A percentile compares a stretch with the other conserved stretches of the same genome.
Evolutionary conservation across 1,284 basidiomycete species (phyloP).

Genomic region (Cutaneotrichosporon cavernicola): DNA sequence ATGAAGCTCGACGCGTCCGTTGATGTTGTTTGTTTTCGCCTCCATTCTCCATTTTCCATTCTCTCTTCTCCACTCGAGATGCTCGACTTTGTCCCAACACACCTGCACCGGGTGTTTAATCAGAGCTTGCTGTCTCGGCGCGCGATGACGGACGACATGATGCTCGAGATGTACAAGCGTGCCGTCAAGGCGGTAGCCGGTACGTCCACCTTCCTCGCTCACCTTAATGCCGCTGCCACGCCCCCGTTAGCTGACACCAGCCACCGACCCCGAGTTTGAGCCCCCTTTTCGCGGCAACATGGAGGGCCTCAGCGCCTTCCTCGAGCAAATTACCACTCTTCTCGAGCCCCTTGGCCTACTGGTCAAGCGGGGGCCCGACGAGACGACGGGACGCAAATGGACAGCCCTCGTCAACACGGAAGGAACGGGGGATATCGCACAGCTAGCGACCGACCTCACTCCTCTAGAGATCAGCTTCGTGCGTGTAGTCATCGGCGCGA

Average conservation of each 20-base stretch:
- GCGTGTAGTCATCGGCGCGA: slow-evolving; percentile 40
- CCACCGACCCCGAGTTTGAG: slow-evolving; percentile 28
- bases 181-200: slow-evolving; percentile 35
- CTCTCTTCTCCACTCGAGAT: neutral
- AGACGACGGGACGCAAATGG: slow-evolving; percentile 36
- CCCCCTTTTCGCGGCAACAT: slow-evolving; percentile 28
- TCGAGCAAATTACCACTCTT: slow-evolving; percentile 35
- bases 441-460: slow-evolving; percentile 42
- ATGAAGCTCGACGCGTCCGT: neutral
- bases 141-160: slow-evolving; percentile 37
- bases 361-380: slow-evolving; percentile 35
- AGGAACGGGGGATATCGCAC: slow-evolving; percentile 32
- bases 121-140: slow-evolving; percentile 47
- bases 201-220: slow-evolving; percentile 13
- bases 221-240: too few species aligned
- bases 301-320: slow-evolving; percentile 34
- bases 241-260: slow-evolving; percentile 23
- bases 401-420: slow-evolving; percentile 43
- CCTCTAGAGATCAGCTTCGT: slow-evolving; percentile 47
- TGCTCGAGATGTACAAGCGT: slow-evolving; percentile 47
- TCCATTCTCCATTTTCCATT: neutral
- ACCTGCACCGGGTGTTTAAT: slow-evolving; percentile 47
- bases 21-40: slow-evolving; percentile 5
- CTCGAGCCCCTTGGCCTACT: slow-evolving; percentile 42
- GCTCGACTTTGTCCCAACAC: slow-evolving; percentile 27